phyloP scores from a whole-genome alignment of 768 basidiomycete species.

The Tulasnella sp. region DNA sequence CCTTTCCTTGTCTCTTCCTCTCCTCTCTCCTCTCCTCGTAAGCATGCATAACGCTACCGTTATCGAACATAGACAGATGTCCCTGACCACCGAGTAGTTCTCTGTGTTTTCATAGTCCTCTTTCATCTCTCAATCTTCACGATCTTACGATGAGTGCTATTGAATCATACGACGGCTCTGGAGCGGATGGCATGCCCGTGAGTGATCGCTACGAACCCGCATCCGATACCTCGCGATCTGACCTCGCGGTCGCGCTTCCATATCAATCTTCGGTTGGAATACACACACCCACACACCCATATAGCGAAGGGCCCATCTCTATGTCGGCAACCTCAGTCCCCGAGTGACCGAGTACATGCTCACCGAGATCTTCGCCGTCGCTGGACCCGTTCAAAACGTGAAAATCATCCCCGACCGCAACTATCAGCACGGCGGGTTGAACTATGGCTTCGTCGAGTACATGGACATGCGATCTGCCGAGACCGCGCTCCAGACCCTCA shows the following conservation, averaged over 20 bases:
- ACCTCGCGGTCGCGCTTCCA: neutral
- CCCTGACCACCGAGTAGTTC: neutral
- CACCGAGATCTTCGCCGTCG: constrained; percentile 92
- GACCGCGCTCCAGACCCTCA: constrained; percentile 95
- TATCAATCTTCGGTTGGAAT: neutral
- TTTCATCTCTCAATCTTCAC: constrained; percentile 10
- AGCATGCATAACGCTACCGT: constrained; percentile 5
- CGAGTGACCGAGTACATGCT: constrained; percentile 99
- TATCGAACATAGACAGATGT: neutral
- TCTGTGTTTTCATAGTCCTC: constrained; percentile 15
- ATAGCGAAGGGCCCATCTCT: constrained; percentile 89
- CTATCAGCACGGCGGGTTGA: constrained; percentile 97
- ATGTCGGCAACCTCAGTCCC: constrained; percentile 95
- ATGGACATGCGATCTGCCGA: constrained; percentile 98
- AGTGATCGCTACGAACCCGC: neutral
- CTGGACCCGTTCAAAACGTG: constrained; percentile 94
- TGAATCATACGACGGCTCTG: constrained; percentile 7
- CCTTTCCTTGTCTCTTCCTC: constrained; percentile 42
- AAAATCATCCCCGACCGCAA: constrained; percentile 99
- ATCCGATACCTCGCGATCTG: constrained; percentile 17
- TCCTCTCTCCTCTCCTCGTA: constrained; percentile 17
- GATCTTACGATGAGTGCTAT: constrained; percentile 13
- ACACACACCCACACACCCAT: neutral
- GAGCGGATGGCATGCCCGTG: constrained; percentile 1
- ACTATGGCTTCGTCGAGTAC: constrained; percentile 99